Evolutionary conservation across 164 flowering plant species (phyloP), one percentile per base, ranked within the genome.

Genomic region (Taxillus chinensis): DNA sequence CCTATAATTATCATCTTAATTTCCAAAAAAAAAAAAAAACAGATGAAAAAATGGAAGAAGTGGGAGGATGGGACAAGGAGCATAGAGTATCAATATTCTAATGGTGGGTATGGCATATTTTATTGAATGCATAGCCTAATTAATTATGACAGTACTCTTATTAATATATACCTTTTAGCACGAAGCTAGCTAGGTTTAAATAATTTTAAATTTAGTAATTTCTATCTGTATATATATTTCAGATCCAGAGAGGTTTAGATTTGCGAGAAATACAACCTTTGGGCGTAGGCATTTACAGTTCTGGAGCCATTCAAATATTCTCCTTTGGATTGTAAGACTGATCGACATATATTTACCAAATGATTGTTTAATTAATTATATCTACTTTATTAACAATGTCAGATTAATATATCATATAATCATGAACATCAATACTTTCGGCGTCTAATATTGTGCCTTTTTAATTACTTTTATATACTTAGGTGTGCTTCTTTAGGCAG

Each of bases 51-150:
- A 65, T 89, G 96, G 96, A 78, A 74, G 72, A 45, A 58, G 0
- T 89, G 92, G 96, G 96, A 89, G 63, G 59, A 79, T 48, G 90
- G 85, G 67, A 89, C 92, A 0, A 76, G 63, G 72, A 79, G 89
- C 4, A 63, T 77, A 17, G 81, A 83, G 51, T 85, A 89, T 63
- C 82, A 83, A 64, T 81, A 75, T 56, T 62, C 75, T 11, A 74
- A 86, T 63, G 96, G 96, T 86, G 57, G 42, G 67, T 62, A 8
- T 50, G 4, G 12, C 13, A 43, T 27, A 27, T 27, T 27, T 27
- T 27, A 27, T 27, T 27, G 27, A 27, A 27, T 27, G 27, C 27
- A 27, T 27, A 27, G 27, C 27, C 27, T 27, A 27, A 27, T 27
- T 27, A 27, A 27, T 27, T 27, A 27, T 27, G 27, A 27, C 27